Evolutionary conservation across 495 filamentous ascomycete species (phyloP).

Genomic region (Collariella sp.): DNA sequence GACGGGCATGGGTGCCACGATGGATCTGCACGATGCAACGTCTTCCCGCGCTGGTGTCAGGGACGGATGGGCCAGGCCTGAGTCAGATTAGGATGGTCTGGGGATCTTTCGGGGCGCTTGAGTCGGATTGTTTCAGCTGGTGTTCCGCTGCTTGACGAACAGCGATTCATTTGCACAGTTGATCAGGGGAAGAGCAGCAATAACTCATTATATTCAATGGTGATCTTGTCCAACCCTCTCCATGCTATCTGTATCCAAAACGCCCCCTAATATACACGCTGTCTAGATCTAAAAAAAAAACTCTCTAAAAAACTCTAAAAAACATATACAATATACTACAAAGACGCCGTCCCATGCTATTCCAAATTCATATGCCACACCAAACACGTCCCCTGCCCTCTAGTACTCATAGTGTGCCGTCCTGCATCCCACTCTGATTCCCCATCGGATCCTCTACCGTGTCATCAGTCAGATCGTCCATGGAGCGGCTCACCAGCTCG

Average conservation of each 20-base stretch:
- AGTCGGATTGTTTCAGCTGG: not conserved
- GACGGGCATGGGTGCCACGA: not conserved
- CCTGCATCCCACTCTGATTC: not conserved
- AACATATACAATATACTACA: not conserved
- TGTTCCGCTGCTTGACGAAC: not conserved
- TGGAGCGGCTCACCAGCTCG: slow-evolving; percentile 30
- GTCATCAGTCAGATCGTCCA: slow-evolving; percentile 1
- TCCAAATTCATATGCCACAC: not conserved
- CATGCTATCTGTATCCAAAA: no score
- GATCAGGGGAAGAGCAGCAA: no score
- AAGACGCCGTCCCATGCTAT: not conserved
- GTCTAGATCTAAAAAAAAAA: no score
- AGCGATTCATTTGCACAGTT: no score
- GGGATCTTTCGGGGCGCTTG: not conserved
- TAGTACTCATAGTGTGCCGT: not conserved
- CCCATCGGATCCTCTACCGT: not conserved
- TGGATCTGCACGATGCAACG: not conserved
- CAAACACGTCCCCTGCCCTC: not conserved
- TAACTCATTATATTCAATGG: no score
- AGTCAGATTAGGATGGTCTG: no score
- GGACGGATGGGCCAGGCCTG: no score
- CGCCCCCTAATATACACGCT: not conserved
- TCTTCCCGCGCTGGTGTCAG: not conserved
- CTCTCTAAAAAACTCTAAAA: not conserved
- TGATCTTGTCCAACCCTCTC: no score